Evolutionary conservation across 495 filamentous ascomycete species (phyloP).

Genomic region (Astrothelium macrocarpum): DNA sequence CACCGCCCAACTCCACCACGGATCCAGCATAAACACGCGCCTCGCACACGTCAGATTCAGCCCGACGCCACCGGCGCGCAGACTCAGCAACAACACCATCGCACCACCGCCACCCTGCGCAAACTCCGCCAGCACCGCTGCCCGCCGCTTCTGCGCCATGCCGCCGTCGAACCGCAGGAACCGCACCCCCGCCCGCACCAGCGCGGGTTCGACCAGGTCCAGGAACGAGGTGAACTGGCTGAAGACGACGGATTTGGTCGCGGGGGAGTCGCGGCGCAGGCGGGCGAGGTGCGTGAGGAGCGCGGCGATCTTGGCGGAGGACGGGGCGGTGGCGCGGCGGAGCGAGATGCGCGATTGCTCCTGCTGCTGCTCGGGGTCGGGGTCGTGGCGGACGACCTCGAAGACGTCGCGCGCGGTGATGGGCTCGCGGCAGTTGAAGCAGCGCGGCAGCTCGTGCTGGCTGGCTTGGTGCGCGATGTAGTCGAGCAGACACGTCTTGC

Average conservation of each 20-base stretch:
- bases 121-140: conserved; percentile 24
- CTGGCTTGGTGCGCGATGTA: conserved; percentile 81
- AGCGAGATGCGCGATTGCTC: conserved; percentile 57
- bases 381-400: conserved; percentile 61
- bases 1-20: conserved; percentile 97
- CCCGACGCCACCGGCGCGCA: conserved; percentile 87
- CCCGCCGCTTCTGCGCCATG: conserved; percentile 76
- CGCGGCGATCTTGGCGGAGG: conserved; percentile 78
- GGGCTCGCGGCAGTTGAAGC: conserved; percentile 79
- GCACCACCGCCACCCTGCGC: neutral
- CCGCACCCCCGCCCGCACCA: conserved; percentile 58
- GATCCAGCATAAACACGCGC: conserved; percentile 96
- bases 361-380: conserved; percentile 7
- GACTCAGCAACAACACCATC: conserved; percentile 64
- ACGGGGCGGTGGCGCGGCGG: conserved; percentile 65
- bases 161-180: conserved; percentile 84
- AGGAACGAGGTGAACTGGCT: conserved; percentile 96
- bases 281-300: conserved; percentile 64
- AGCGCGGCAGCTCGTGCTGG: conserved; percentile 62
- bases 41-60: conserved; percentile 84
- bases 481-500: conserved; percentile 78
- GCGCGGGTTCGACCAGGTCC: conserved; percentile 72
- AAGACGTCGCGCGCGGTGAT: conserved; percentile 81
- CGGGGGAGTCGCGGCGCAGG: conserved; percentile 48
- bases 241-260: conserved; percentile 86